Evolutionary conservation across 2,329 filamentous ascomycete genomes (phyloP), one percentile per base, ranked within the genome.

Genomic region (Lasiodiplodia sp.): DNA sequence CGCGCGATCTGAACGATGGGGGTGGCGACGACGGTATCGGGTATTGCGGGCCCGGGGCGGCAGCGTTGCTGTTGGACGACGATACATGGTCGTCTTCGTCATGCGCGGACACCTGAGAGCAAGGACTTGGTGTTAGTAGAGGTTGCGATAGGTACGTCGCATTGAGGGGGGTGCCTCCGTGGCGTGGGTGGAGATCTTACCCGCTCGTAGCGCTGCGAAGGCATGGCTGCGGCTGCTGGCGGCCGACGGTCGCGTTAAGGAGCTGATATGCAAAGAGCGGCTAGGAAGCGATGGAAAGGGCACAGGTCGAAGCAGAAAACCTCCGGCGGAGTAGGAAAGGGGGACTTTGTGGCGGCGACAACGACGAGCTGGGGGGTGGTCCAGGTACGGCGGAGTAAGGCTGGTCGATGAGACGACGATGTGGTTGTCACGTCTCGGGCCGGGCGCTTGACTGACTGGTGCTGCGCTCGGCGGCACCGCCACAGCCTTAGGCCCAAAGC

Each of bases 1-100:
- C 86, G 77, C 92, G 89, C 57, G 94, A 97, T 79, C 90, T 93
- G 81, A 97, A 98, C 1, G 95, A 97, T 2, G 95, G 95, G 47
- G 84, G 84, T 72, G 84, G 84, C 70, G 83, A 85, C 71, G 79
- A 77, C 31, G 84, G 84, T 28, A 83, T 78, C 28, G 79, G 74
- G 71, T 79, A 77, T 60, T 76, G 76, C 64, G 72, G 70, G 21
- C 73, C 75, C 10, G 75, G 63, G 25, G 66, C 44, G 44, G 44
- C 68, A 21, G 73, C 74, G 28, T 73, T 69, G 52, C 69, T 71
- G 72, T 72, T 75, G 53, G 38, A 40, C 70, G 77, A 75, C 55
- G 51, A 58, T 10, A 57, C 37, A 37, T 37, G 37, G 51, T 68
- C 67, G 47, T 82, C 77, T 58, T 83, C 82, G 73, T 83, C 81